Evolutionary conservation across 106 monocot genomes (phyloP).

Genomic region (Gastrodia elata): DNA sequence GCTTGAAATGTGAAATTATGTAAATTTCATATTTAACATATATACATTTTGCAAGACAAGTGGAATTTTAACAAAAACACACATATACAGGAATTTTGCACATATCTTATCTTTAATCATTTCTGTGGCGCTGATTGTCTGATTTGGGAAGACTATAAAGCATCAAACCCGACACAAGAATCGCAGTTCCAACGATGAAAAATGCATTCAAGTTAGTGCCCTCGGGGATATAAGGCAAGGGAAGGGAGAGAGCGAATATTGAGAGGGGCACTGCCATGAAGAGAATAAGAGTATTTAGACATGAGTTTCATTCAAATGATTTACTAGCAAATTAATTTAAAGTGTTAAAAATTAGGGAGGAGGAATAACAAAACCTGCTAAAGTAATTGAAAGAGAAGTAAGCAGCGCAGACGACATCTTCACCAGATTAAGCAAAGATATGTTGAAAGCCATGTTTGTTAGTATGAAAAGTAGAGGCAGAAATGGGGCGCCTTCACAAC

Average conservation of each 20-base stretch:
- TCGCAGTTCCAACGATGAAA: constrained; percentile 61
- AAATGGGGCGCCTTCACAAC: constrained; percentile 87
- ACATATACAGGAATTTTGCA: no score
- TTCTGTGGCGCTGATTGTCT: constrained; percentile 14
- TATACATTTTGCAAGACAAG: no score
- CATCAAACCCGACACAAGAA: constrained; percentile 67
- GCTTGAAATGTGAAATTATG: no score
- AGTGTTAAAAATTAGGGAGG: background rate
- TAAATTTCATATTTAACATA: no score
- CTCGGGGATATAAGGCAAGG: constrained; percentile 66
- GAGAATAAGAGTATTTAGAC: background rate
- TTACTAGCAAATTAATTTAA: background rate
- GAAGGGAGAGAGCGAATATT: constrained; percentile 73
- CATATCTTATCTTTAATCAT: constrained; percentile 47
- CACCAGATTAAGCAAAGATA: constrained; percentile 81
- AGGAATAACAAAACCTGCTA: constrained; percentile 49
- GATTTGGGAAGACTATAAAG: constrained; percentile 71
- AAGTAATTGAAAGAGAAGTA: constrained; percentile 64
- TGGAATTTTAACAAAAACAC: no score
- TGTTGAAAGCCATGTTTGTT: constrained; percentile 87
- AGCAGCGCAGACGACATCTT: constrained; percentile 92
- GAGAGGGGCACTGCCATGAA: constrained; percentile 72
- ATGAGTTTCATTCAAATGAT: background rate
- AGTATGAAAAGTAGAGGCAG: constrained; percentile 72
- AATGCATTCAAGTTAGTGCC: constrained; percentile 43